Conservation (phyloP, 2,329 filamentous ascomycete genomes). For the Neonectria faginata region DNA sequence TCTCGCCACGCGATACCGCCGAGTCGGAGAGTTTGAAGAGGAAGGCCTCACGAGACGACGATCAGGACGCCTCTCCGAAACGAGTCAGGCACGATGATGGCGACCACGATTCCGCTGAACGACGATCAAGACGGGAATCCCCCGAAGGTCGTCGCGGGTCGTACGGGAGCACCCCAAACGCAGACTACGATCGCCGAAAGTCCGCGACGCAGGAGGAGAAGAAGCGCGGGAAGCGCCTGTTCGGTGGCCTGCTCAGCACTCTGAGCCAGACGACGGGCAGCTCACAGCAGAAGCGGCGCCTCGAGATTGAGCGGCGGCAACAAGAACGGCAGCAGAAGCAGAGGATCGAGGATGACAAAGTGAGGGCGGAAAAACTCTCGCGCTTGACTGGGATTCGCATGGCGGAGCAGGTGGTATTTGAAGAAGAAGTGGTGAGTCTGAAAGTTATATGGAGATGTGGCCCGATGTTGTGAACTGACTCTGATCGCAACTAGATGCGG, state of each 20-base stretch:
- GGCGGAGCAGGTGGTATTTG: slow-evolving; percentile 78
- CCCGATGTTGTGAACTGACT: slow-evolving; percentile 30
- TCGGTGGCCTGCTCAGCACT: slow-evolving; percentile 83
- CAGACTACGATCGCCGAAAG: slow-evolving; percentile 40
- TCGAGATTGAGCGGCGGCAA: slow-evolving; percentile 85
- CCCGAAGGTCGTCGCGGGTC: slow-evolving; percentile 27
- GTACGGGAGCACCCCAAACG: slow-evolving; percentile 15
- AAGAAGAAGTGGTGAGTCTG: slow-evolving; percentile 77
- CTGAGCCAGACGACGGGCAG: slow-evolving; percentile 77
- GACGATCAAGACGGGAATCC: slow-evolving; percentile 35
- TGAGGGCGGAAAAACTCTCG: slow-evolving; percentile 73
- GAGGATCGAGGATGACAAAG: slow-evolving; percentile 76
- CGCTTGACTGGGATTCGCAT: slow-evolving; percentile 70
- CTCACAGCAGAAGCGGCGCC: slow-evolving; percentile 75
- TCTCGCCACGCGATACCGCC: slow-evolving; percentile 1
- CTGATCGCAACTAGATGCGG: slow-evolving; percentile 72
- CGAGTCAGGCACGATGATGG: slow-evolving; percentile 42
- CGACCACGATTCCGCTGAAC: slow-evolving; percentile 27
- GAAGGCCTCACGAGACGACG: slow-evolving; percentile 44
- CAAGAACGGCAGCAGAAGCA: slow-evolving; percentile 80
- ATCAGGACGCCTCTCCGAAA: slow-evolving; percentile 41
- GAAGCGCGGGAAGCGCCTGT: slow-evolving; percentile 85
- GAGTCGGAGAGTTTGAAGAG: slow-evolving; percentile 44
- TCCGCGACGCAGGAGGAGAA: slow-evolving; percentile 74
- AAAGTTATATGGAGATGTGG: background rate